Conservation (phyloP, 176 grass and related monocot genomes). For the Carex scoparia region DNA sequence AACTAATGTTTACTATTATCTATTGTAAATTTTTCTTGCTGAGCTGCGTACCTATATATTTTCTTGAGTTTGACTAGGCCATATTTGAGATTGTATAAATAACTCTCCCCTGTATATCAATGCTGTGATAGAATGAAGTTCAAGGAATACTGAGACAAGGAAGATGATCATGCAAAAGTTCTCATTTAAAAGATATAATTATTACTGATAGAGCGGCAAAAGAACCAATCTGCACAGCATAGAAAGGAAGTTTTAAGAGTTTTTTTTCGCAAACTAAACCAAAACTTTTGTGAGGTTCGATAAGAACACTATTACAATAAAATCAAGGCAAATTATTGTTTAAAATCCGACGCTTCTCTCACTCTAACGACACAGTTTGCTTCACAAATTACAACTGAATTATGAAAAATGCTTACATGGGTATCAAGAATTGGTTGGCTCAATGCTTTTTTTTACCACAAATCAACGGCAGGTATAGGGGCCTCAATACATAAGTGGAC, state of each 20-base stretch:
- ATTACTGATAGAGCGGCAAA: neutral
- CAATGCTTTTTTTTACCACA: neutral
- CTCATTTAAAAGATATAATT: neutral
- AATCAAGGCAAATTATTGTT: neutral
- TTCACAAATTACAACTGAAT: too few species aligned
- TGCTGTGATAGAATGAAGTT: neutral
- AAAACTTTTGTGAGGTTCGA: neutral
- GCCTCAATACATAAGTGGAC: neutral
- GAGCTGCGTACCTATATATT: neutral
- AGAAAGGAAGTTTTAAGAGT: neutral
- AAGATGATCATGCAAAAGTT: neutral
- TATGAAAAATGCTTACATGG: too few species aligned
- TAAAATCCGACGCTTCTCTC: too few species aligned
- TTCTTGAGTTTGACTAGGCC: neutral
- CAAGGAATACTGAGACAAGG: neutral
- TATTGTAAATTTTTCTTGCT: conserved; percentile 6
- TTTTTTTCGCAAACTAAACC: neutral
- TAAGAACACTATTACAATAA: neutral
- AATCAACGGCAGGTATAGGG: neutral
- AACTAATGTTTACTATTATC: neutral
- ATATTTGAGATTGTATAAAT: neutral
- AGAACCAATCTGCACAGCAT: neutral
- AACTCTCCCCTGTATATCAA: neutral
- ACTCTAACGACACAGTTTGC: too few species aligned
- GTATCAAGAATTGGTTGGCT: neutral